phyloP scores from a whole-genome alignment of 495 filamentous ascomycete species.

The Xylaria nigripes region DNA sequence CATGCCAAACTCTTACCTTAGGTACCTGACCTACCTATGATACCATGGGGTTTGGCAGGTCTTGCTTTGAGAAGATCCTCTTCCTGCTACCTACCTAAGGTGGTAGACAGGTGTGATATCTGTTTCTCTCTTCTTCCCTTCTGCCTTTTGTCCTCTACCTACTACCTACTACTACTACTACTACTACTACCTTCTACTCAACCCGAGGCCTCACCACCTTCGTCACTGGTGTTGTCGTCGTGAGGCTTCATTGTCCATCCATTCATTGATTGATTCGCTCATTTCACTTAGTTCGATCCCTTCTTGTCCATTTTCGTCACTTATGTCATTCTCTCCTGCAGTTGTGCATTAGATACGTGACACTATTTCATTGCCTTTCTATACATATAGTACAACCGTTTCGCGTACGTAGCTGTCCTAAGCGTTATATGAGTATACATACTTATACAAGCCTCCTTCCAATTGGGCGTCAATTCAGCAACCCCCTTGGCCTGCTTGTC shows the following conservation, averaged over 20 bases:
- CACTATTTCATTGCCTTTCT: slow-evolving; percentile 2
- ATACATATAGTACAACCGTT: background rate
- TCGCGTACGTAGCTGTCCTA: background rate
- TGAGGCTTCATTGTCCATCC: slow-evolving; percentile 1
- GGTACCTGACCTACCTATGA: background rate
- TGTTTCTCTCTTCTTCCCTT: background rate
- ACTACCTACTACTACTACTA: too few species aligned
- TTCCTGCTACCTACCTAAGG: too few species aligned
- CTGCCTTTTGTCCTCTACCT: background rate
- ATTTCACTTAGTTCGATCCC: background rate
- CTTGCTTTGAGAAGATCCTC: background rate
- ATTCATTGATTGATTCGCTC: background rate
- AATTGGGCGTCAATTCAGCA: background rate
- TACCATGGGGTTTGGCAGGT: background rate
- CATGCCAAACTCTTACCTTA: too few species aligned
- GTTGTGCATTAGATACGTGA: slow-evolving; percentile 2
- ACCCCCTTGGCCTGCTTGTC: background rate
- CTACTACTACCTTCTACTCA: too few species aligned
- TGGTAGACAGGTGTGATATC: too few species aligned
- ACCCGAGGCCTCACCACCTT: slow-evolving; percentile 2
- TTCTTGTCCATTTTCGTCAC: background rate
- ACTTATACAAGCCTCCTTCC: background rate
- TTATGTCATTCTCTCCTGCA: slow-evolving; percentile 2
- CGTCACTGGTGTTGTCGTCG: background rate
- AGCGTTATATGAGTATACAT: background rate